Evolutionary conservation across 345 rosid genomes (phyloP), one percentile per base, ranked within the genome.

Genomic region (Sonneratia caseolaris): DNA sequence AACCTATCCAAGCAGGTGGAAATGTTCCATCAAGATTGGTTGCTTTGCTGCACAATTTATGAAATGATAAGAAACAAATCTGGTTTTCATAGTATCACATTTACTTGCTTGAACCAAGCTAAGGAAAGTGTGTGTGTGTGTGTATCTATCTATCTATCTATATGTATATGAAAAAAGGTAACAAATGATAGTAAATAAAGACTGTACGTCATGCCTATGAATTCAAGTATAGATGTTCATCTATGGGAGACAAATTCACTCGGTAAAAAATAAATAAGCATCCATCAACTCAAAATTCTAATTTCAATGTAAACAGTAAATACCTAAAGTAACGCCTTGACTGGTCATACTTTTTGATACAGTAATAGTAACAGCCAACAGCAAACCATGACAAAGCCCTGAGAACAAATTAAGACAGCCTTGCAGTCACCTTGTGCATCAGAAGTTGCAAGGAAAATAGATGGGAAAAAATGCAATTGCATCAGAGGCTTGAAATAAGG

Each of bases 1-100:
- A 88, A 72, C 98, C 96, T 75, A 95, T 86, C 97, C 92, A 90
- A 48, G 99, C 98, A 83, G 98, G 90, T 66, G 90, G 78, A 79
- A 90, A 95, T 40, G 87, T 86, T 49, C 96, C 91, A 81, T 95
- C 98, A 43, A 90, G 77, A 67, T 74, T 84, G 1, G 97, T 90
- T 55, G 97, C 97, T 82, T 95, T 92, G 89, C 97, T 95, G 88
- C 69, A 81, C 67, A 61, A 56, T 40, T 74, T 42, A 68, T 75
- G 27, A 70, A 42, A 73, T 49, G 7, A 51, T 65, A 79, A 62
- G 37, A 62, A 62, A 62, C 14, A 10, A 32, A 27, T 35, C 16
- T 27, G 38, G 38, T 0, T 0, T 27, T 27, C 18, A 32, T 15
- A 27, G 37, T 32, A 62, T 62, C 66, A 62, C 37, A 11, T 12